A percentile compares a stretch with the other conserved stretches of the same genome.
Evolutionary conservation across 164 flowering plant species (phyloP).

Genomic region (Pachysandra terminalis): DNA sequence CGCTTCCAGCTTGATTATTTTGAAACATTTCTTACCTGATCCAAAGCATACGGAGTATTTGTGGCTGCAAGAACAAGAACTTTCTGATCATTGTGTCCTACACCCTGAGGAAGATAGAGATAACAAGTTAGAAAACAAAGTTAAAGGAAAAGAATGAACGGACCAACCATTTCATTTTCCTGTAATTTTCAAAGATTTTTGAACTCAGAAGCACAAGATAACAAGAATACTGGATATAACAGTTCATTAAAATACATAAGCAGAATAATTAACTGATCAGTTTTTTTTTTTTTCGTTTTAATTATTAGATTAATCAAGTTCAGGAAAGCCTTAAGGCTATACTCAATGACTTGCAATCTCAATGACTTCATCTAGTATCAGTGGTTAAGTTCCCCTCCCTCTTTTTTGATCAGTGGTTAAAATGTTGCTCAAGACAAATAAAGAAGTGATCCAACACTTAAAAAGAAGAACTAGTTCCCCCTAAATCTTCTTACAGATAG

Average conservation of each 20-base stretch:
- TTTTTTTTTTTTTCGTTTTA: too few relatives aligned
- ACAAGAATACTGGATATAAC: too few relatives aligned
- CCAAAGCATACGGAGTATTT: constrained; percentile 96
- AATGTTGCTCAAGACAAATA: not conserved
- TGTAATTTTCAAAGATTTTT: not conserved
- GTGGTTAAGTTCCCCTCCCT: too few relatives aligned
- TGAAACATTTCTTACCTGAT: constrained; percentile 58
- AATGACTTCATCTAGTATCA: not conserved
- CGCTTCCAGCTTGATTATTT: not conserved
- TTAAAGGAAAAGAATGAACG: constrained; percentile 2
- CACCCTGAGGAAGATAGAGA: constrained; percentile 55
- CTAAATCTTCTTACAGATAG: too few relatives aligned
- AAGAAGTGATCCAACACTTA: not conserved
- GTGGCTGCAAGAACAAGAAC: constrained; percentile 99
- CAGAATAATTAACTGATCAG: too few relatives aligned
- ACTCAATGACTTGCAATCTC: not conserved
- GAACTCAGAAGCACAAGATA: constrained; percentile 51
- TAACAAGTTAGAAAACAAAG: not conserved
- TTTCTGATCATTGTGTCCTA: constrained; percentile 88
- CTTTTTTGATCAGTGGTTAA: not conserved
- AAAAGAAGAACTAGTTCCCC: not conserved
- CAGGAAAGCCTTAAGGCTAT: not conserved
- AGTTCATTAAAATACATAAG: too few relatives aligned
- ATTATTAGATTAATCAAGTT: not conserved
- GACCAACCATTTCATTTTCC: not conserved